phyloP scores from a whole-genome alignment of 352 stramenopile species.

The Phytophthora macrochlamydospora region DNA sequence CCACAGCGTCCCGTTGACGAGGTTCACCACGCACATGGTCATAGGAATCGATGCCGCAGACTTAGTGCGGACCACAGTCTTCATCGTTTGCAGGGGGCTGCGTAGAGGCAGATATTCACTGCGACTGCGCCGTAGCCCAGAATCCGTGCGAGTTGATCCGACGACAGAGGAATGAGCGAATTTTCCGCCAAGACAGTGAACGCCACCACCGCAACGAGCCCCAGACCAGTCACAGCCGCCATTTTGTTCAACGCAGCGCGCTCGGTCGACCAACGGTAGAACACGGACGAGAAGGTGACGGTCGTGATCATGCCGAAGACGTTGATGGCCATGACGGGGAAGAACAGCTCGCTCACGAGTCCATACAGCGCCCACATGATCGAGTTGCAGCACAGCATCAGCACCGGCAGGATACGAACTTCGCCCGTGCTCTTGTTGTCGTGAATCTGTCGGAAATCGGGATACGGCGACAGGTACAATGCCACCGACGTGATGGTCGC shows the following conservation, averaged over 20 bases:
- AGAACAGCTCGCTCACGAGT: constrained; percentile 35
- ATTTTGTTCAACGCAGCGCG: constrained; percentile 22
- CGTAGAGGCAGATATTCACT: constrained; percentile 50
- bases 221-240: constrained; percentile 9
- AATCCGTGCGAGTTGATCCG: constrained; percentile 24
- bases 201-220: constrained; percentile 10
- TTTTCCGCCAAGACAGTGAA: constrained; percentile 27
- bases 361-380: constrained; percentile 49
- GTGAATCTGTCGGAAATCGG: constrained; percentile 27
- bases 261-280: constrained; percentile 23
- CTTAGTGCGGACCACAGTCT: constrained; percentile 40
- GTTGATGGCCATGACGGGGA: constrained; percentile 50
- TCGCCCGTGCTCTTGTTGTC: constrained; percentile 33
- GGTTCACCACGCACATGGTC: constrained; percentile 44
- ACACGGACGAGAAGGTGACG: constrained; percentile 36
- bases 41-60: constrained; percentile 51
- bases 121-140: constrained; percentile 43
- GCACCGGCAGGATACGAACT: constrained; percentile 42
- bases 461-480: constrained; percentile 32
- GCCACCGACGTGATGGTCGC: constrained; percentile 21
- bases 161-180: constrained; percentile 19
- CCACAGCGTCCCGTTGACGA: constrained; percentile 53
- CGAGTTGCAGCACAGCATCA: constrained; percentile 48
- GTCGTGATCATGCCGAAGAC: constrained; percentile 38
- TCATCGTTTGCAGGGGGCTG: constrained; percentile 50